Conservation (phyloP, 2,329 filamentous ascomycete species). For the Monosporascus ibericus region DNA sequence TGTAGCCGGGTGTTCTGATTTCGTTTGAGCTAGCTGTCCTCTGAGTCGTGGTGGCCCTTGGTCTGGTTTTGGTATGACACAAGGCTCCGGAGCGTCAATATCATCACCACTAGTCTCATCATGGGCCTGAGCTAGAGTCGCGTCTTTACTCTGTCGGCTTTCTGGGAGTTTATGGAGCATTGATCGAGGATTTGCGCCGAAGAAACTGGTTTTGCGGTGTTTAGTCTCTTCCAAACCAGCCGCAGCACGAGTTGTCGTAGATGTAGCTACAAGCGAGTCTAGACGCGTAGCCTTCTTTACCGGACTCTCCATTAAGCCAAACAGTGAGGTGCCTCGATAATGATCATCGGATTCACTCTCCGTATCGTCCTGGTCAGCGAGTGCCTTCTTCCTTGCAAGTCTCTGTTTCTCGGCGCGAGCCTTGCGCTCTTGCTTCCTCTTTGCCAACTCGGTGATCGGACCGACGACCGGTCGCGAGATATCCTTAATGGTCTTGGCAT, state of each 20-base stretch:
- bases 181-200: neutral
- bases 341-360: slow-evolving; percentile 18
- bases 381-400: slow-evolving; percentile 15
- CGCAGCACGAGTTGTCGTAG: slow-evolving; percentile 17
- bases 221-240: slow-evolving; percentile 15
- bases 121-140: neutral
- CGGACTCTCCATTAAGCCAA: slow-evolving; percentile 38
- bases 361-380: slow-evolving; percentile 16
- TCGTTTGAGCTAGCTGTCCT: neutral
- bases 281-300: slow-evolving; percentile 21
- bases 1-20: neutral
- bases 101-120: slow-evolving; percentile 13
- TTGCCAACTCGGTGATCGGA: slow-evolving; percentile 29
- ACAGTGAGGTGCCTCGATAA: slow-evolving; percentile 28
- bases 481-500: slow-evolving; percentile 43
- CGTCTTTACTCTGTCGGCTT: slow-evolving; percentile 1
- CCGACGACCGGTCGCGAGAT: slow-evolving; percentile 48
- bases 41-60: neutral
- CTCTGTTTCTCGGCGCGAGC: slow-evolving; percentile 30
- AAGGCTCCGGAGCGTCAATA: slow-evolving; percentile 9
- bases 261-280: slow-evolving; percentile 12
- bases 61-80: neutral
- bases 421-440: slow-evolving; percentile 29
- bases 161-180: neutral
- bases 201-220: neutral